phyloP scores from a whole-genome alignment of 371 early-diverging fungal genomes.

The Mortierella sp. region DNA sequence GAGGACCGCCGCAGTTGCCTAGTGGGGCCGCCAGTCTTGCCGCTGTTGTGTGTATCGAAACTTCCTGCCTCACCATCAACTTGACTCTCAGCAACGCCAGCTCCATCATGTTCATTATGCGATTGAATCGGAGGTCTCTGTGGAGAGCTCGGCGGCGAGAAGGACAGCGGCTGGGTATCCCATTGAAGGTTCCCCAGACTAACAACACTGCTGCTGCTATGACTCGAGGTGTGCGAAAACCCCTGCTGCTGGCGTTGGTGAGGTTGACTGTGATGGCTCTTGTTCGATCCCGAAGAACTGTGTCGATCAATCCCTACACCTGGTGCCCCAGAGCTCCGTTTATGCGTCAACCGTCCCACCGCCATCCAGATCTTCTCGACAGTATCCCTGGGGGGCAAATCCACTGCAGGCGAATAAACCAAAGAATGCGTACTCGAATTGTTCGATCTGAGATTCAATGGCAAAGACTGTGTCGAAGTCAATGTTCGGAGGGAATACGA shows the following conservation, averaged over 20 bases:
- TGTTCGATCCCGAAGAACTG: not conserved
- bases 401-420: not conserved
- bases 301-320: too few species aligned
- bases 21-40: not conserved
- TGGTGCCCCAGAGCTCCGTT: not conserved
- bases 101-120: too few species aligned
- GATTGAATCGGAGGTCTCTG: too few species aligned
- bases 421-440: conserved; percentile 2
- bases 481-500: not conserved
- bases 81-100: too few species aligned
- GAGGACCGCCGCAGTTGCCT: not conserved
- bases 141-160: too few species aligned
- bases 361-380: conserved; percentile 7
- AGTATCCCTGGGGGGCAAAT: not conserved
- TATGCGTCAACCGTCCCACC: conserved; percentile 3
- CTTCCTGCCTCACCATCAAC: too few species aligned
- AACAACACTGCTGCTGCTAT: not conserved
- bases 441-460: not conserved
- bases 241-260: not conserved
- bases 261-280: not conserved
- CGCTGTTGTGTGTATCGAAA: too few species aligned
- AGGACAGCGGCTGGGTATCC: too few species aligned
- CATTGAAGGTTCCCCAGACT: too few species aligned
- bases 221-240: not conserved
- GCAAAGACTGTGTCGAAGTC: not conserved